Evolutionary conservation across 1,139 yeast genomes (phyloP), one percentile per base, ranked within the genome.

Genomic region (Lodderomyces beijingensis): DNA sequence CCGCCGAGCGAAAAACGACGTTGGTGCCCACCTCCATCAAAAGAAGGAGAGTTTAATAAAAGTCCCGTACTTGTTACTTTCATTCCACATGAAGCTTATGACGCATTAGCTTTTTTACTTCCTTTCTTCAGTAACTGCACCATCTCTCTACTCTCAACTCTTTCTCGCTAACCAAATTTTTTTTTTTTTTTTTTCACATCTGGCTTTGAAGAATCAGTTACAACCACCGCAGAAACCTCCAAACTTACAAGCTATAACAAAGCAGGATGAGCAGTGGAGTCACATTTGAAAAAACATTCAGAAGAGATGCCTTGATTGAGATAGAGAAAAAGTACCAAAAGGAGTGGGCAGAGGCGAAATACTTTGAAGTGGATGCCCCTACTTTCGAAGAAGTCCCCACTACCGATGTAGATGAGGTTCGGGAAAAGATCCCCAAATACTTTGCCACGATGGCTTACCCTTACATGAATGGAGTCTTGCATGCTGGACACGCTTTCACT

Each of bases 401-500:
- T 25, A 69, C 75, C 34, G 71, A 76, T 38, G 62, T 73, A 34
- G 95, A 81, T 32, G 86, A 82, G 51, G 70, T 91, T 43, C 88
- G 86, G 50, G 72, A 69, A 41, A 73, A 79, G 51, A 73, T 82
- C 57, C 97, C 98, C 37, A 93, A 93, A 61, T 84, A 72, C 62
- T 83, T 87, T 67, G 77, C 87, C 15, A 82, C 95, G 33, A 89
- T 93, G 96, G 98, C 98, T 9, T 93, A 86, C 55, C 99, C 99
- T 26, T 93, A 93, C 65, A 91, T 91, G 97, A 93, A 93, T 59
- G 99, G 99, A 68, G 91, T 87, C 36, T 72, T 93, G 46, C 99
- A 93, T 53, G 97, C 96, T 32, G 99, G 99, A 36, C 99, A 93
- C 59, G 79, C 89, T 47, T 93, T 91, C 67, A 91, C 98, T 26